These are phyloP conservation scores for Leccinum variicolor DNA, from an alignment of 768 basidiomycete genomes.

Conservation along the genomic window DNA sequence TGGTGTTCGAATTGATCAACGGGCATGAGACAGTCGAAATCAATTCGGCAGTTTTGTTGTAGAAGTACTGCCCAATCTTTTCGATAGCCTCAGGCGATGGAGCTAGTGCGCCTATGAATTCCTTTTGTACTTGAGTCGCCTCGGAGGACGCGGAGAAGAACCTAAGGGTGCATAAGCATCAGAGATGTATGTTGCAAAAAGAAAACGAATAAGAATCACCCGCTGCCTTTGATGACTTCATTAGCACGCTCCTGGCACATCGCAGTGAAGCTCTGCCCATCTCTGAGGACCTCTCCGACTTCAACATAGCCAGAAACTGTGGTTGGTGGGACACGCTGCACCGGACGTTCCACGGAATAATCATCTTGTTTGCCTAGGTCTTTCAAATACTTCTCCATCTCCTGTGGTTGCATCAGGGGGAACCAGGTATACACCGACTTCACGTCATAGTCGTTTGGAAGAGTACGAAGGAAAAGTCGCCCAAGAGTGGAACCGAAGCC, in stretches of 20 bases:
- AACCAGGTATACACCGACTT: conserved; percentile 82
- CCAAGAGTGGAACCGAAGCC: conserved; percentile 73
- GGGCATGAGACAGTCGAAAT: conserved; percentile 52
- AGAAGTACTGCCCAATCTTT: conserved; percentile 60
- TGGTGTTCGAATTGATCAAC: conserved; percentile 51
- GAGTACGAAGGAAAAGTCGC: conserved; percentile 66
- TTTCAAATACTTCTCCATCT: conserved; percentile 59
- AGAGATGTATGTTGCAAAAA: not conserved
- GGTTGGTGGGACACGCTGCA: conserved; percentile 19
- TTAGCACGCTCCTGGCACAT: conserved; percentile 50
- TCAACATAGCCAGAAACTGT: conserved; percentile 45
- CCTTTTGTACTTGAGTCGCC: conserved; percentile 36
- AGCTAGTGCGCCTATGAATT: conserved; percentile 48
- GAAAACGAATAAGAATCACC: conserved; percentile 38
- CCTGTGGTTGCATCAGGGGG: conserved; percentile 77
- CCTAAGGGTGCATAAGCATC: conserved; percentile 21
- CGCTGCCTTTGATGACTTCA: conserved; percentile 54
- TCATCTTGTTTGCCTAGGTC: conserved; percentile 51
- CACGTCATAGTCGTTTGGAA: conserved; percentile 65
- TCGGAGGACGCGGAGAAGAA: conserved; percentile 62
- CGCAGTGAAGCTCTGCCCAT: conserved; percentile 40
- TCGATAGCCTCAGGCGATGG: conserved; percentile 45
- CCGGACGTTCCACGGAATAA: conserved; percentile 58
- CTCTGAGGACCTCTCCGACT: conserved; percentile 51
- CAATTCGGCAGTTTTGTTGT: conserved; percentile 57